Evolutionary conservation across 768 basidiomycete species (phyloP), one percentile per base, ranked within the genome.

Genomic region (Lyophyllum atratum): DNA sequence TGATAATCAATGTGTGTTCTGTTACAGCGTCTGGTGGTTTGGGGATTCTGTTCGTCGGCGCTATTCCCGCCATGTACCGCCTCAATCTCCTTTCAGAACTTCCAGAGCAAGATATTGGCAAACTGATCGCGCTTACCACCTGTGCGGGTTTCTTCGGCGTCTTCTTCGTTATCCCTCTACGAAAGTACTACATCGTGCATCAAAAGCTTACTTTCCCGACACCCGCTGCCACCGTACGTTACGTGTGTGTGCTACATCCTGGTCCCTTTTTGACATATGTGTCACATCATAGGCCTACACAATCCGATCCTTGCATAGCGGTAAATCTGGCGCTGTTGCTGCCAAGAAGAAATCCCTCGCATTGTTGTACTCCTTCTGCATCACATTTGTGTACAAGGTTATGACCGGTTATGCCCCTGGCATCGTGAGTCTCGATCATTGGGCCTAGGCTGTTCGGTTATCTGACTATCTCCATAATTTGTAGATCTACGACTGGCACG

Each of bases 181-280:
- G 83, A 53, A 81, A 80, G 60, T 83, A 83, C 68, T 87, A 82
- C 70, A 84, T 87, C 60, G 72, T 87, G 50, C 77, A 82, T 63
- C 83, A 85, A 66, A 85, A 85, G 66, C 69, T 85, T 15, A 81
- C 81, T 15, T 86, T 87, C 74, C 85, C 84, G 0, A 85, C 85
- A 0, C 83, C 82, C 26, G 82, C 87, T 56, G 87, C 86, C 15
- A 85, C 85, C 33, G 79, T 76, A 65, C 59, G 74, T 64, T 24
- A 24, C 25, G 34, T 55, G 29, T 49, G 26, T 26, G 47, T 34
- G n/a, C 42, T 21, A 29, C 3, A 17, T 42, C 14, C n/a, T 56
- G 3, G 25, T 1, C 28, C 42, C 19, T 12, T n/a, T 19, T 49
- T 55, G 31, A 57, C 46, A 19, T 43, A 21, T 17, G 19, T 17